Conservation (phyloP, 1,284 basidiomycete genomes). For the Pseudozyma sp. region DNA sequence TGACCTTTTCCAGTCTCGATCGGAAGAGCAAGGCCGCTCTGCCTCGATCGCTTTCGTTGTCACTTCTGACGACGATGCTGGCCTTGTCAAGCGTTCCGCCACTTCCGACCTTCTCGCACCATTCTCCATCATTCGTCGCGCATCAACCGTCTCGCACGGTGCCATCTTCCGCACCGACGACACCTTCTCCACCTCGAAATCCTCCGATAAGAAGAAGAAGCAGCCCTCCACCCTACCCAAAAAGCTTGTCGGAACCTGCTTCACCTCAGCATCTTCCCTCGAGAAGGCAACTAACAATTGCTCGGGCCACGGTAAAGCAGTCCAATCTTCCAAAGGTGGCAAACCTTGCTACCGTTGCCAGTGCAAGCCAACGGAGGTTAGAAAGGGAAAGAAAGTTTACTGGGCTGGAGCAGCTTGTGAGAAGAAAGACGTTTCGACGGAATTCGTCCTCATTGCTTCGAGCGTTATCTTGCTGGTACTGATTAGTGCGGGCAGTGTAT, state of each 20-base stretch:
- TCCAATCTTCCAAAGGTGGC: constrained; percentile 55
- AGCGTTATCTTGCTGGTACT: constrained; percentile 51
- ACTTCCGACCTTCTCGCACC: constrained; percentile 22
- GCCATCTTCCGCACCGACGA: background rate
- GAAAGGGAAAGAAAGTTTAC: constrained; percentile 41
- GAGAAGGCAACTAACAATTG: constrained; percentile 56
- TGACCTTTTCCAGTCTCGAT: constrained; percentile 24
- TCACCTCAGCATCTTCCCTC: constrained; percentile 40
- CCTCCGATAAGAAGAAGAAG: too few species aligned
- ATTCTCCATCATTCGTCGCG: constrained; percentile 27
- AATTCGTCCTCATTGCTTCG: constrained; percentile 55
- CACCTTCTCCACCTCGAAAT: background rate
- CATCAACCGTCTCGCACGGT: background rate
- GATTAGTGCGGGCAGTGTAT: constrained; percentile 41
- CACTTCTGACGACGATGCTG: constrained; percentile 20
- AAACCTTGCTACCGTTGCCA: constrained; percentile 60
- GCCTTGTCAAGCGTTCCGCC: constrained; percentile 19
- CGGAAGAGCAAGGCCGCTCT: constrained; percentile 28
- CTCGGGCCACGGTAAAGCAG: constrained; percentile 55
- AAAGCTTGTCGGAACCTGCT: constrained; percentile 51
- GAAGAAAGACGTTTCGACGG: constrained; percentile 60
- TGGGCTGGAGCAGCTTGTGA: constrained; percentile 65
- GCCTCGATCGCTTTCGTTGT: constrained; percentile 47
- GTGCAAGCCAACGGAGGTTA: constrained; percentile 50
- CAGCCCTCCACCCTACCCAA: constrained; percentile 20